Evolutionary conservation across 306 rosid species (phyloP).

Genomic region (Calophaca sinica): DNA sequence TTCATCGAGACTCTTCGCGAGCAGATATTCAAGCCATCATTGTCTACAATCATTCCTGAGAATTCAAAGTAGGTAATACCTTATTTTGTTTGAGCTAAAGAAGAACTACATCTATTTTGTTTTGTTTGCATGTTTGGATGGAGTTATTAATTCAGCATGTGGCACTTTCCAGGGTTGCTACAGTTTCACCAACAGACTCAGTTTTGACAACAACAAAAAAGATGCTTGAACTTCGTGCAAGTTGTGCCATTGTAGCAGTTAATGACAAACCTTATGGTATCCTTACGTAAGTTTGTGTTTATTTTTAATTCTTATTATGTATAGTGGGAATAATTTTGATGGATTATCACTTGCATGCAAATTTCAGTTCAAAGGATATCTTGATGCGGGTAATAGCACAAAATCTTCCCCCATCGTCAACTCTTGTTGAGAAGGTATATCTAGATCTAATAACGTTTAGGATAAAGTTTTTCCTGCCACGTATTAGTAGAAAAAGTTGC

Average conservation of each 20-base stretch:
- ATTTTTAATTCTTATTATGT: slow-evolving; percentile 12
- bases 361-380: slow-evolving; percentile 86
- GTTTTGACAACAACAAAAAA: slow-evolving; percentile 75
- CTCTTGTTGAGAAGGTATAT: slow-evolving; percentile 87
- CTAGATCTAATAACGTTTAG: slow-evolving; percentile 7
- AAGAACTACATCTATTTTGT: not conserved
- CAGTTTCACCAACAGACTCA: slow-evolving; percentile 74
- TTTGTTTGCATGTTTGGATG: slow-evolving; percentile 15
- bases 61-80: slow-evolving; percentile 98
- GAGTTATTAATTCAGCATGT: slow-evolving; percentile 41
- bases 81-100: slow-evolving; percentile 47
- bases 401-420: slow-evolving; percentile 72
- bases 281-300: slow-evolving; percentile 72
- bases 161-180: slow-evolving; percentile 70
- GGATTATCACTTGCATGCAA: slow-evolving; percentile 25
- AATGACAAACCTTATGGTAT: slow-evolving; percentile 86
- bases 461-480: not conserved
- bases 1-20: slow-evolving; percentile 87
- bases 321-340: slow-evolving; percentile 22
- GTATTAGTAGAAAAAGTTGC: not conserved
- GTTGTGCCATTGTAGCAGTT: slow-evolving; percentile 79
- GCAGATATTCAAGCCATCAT: slow-evolving; percentile 86
- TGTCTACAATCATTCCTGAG: slow-evolving; percentile 90
- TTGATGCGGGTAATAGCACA: slow-evolving; percentile 93
- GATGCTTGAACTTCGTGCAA: slow-evolving; percentile 77